A percentile compares a stretch with the other conserved stretches of the same genome.
Evolutionary conservation across 352 stramenopile species (phyloP).

Genomic region (Phytophthora litchii): DNA sequence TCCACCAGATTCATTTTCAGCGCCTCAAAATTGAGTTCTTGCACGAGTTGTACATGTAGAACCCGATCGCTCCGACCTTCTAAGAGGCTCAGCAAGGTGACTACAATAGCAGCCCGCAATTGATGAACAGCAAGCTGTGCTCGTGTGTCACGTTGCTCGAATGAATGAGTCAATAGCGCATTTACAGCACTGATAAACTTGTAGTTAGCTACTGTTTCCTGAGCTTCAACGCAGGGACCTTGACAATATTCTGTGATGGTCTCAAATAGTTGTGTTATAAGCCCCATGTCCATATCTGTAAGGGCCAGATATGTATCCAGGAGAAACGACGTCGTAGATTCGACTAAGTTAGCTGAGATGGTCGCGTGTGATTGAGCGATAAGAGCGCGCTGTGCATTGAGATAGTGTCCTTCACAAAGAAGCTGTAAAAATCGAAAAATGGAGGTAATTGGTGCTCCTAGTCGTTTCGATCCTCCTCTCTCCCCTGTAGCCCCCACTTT

Average conservation of each 20-base stretch:
- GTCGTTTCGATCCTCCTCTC: constrained; percentile 17
- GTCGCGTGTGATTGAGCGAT: constrained; percentile 45
- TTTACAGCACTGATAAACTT: constrained; percentile 82
- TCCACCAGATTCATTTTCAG: constrained; percentile 69
- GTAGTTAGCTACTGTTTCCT: constrained; percentile 77
- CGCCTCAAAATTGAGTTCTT: constrained; percentile 77
- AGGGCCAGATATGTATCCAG: constrained; percentile 64
- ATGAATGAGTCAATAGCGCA: constrained; percentile 63
- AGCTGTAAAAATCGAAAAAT: constrained; percentile 80
- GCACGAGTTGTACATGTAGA: constrained; percentile 70
- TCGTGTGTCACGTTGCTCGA: constrained; percentile 38
- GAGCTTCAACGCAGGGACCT: constrained; percentile 70
- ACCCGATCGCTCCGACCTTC: constrained; percentile 61
- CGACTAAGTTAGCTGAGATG: constrained; percentile 58
- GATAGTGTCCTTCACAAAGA: constrained; percentile 74
- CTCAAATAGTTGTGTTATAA: constrained; percentile 77
- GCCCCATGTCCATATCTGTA: constrained; percentile 49
- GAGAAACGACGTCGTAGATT: constrained; percentile 69
- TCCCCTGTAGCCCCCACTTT: constrained; percentile 8
- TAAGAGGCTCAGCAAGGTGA: constrained; percentile 68
- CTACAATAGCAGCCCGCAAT: constrained; percentile 58
- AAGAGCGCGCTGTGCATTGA: constrained; percentile 63
- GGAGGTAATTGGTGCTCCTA: constrained; percentile 39
- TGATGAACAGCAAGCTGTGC: constrained; percentile 26
- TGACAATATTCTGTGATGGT: constrained; percentile 85